phyloP scores from a whole-genome alignment of 176 grass and related monocot species.

The Elymus sibiricus region DNA sequence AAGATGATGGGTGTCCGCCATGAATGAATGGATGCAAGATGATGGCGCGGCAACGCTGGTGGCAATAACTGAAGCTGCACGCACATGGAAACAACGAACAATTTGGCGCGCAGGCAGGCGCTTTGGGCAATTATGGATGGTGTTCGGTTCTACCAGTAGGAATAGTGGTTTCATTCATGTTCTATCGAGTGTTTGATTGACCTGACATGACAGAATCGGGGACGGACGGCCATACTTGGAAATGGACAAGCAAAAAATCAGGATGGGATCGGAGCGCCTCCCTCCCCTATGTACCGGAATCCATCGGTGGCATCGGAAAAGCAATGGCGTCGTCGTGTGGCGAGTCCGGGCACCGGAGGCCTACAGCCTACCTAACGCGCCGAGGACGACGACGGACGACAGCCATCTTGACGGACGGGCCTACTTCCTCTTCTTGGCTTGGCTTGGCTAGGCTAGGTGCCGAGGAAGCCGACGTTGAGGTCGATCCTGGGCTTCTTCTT shows the following conservation, averaged over 20 bases:
- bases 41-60: not conserved
- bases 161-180: not conserved
- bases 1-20: too few relatives aligned
- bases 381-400: not conserved
- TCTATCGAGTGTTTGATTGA: slow-evolving; percentile 21
- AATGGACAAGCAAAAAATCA: not conserved
- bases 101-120: not conserved
- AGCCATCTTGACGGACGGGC: not conserved
- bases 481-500: slow-evolving; percentile 79
- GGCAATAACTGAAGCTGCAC: not conserved
- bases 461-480: slow-evolving; percentile 56
- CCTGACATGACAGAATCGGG: slow-evolving; percentile 3
- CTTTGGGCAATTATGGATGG: not conserved
- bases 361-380: not conserved
- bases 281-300: slow-evolving; percentile 13
- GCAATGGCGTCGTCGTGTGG: not conserved
- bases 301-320: not conserved
- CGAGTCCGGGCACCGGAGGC: not conserved
- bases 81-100: not conserved
- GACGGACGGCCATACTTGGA: not conserved
- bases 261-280: not conserved
- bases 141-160: not conserved
- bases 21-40: not conserved
- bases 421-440: not conserved
- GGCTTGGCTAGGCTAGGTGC: slow-evolving; percentile 17